Evolutionary conservation across 257 asterid species (phyloP).

Genomic region (Schizonepeta tenuifolia): DNA sequence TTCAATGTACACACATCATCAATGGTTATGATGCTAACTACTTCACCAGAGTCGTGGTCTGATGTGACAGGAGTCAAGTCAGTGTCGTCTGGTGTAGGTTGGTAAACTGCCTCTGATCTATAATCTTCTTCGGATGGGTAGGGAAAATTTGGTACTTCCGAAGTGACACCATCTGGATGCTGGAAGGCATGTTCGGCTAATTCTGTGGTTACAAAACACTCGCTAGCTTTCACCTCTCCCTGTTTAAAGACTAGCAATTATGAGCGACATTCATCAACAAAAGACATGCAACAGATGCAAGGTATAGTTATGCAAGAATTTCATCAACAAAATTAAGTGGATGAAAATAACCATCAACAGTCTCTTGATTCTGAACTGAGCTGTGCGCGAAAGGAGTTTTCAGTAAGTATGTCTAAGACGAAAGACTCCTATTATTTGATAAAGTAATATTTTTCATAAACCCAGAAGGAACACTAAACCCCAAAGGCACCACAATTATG

Average conservation of each 20-base stretch:
- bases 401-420: background rate
- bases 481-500: no score
- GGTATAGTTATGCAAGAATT: no score
- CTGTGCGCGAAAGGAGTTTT: background rate
- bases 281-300: background rate
- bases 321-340: no score
- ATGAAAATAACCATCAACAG: background rate
- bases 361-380: constrained; percentile 2
- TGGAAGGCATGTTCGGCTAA: constrained; percentile 44
- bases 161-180: constrained; percentile 40
- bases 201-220: constrained; percentile 41
- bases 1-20: constrained; percentile 19
- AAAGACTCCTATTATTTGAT: constrained; percentile 1
- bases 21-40: constrained; percentile 29
- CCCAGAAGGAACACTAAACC: background rate
- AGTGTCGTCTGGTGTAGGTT: constrained; percentile 32
- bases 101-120: constrained; percentile 39
- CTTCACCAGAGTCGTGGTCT: constrained; percentile 38
- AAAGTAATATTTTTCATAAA: background rate
- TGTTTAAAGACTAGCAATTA: constrained; percentile 32
- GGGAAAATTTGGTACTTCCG: constrained; percentile 45
- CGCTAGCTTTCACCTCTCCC: constrained; percentile 52
- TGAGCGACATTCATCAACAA: background rate
- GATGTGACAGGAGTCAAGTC: constrained; percentile 47
- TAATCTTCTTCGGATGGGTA: constrained; percentile 48